A percentile compares a stretch with the other conserved stretches of the same genome.
These are phyloP conservation scores for Aegilops sharonensis DNA, from an alignment of 176 grass and related monocot species.

Conservation along the genomic window DNA sequence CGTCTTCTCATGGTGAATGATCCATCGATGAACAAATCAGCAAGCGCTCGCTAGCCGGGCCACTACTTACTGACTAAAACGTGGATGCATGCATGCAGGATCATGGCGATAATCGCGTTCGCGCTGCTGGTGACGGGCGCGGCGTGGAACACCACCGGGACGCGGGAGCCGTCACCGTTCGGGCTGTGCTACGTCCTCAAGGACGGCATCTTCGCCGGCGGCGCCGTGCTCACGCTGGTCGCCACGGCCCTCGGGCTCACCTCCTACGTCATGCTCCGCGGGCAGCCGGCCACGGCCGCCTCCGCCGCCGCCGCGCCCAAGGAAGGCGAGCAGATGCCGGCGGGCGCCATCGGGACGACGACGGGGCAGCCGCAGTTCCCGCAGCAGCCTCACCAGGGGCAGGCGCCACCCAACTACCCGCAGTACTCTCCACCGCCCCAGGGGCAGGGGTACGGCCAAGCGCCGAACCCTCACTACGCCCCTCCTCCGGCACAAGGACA, in stretches of 20 bases:
- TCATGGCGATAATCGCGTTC: slow-evolving; percentile 5
- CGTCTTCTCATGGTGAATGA: slow-evolving; percentile 22
- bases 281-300: background rate
- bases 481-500: background rate
- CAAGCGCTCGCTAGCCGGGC: background rate
- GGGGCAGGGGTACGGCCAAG: background rate
- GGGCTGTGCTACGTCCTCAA: slow-evolving; percentile 21
- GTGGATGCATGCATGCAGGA: slow-evolving; percentile 13
- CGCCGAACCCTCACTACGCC: background rate
- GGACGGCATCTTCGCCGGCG: slow-evolving; percentile 22
- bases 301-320: background rate
- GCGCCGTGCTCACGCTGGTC: slow-evolving; percentile 17
- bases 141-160: slow-evolving; percentile 6
- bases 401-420: background rate
- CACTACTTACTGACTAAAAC: background rate
- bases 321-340: background rate
- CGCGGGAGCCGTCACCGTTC: background rate
- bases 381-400: background rate
- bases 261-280: slow-evolving; percentile 5
- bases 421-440: background rate
- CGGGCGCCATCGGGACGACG: background rate
- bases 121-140: slow-evolving; percentile 10
- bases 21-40: background rate
- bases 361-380: background rate
- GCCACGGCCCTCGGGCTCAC: slow-evolving; percentile 29